Evolutionary conservation across 257 asterid species (phyloP), one percentile per base, ranked within the genome.

Genomic region (Solanum sitiens): DNA sequence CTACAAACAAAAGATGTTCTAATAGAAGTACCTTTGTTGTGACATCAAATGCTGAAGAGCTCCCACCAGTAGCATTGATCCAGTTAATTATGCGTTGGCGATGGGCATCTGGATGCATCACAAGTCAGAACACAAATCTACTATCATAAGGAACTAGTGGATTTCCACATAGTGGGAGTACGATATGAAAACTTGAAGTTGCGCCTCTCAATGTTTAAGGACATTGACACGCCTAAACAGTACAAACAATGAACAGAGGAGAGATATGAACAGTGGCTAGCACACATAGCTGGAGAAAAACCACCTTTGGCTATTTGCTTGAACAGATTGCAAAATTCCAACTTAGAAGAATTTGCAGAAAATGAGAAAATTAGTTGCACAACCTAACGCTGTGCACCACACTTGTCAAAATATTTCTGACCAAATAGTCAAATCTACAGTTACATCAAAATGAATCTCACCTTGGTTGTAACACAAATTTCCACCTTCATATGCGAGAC

Each of bases 31-130:
- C 95, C 92, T 93, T 93, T 56, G 95, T 93, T 7, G 94, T 93
- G 89, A 93, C 95, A 86, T 93, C 95, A 88, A 93, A 93, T 68
- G 95, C 95, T 18, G 93, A 91, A 70, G 95, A 91, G 74, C 92
- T 90, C 50, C 95, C 94, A 50, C 91, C 92, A 77, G 95, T 93
- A 33, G 94, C 95, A 92, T 93, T 93, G 86, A 93, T 93, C 95
- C 95, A 93, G 87, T 92, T 90, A 87, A 93, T 87, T 86, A 93
- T 93, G 76, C 94, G 91, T 74, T 93, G 95, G 80, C 95, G 93
- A 89, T 93, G 95, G 86, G 93, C 93, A 92, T 93, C 95, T 91
- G 88, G 85, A 86, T 35, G 20, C 37, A 30, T 72, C 25, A 65
- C 85, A 56, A 71, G 23, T 72, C 25, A 65, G 87, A 56, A 71